Conservation (phyloP, 805 yeast species). For the Candida orba region DNA sequence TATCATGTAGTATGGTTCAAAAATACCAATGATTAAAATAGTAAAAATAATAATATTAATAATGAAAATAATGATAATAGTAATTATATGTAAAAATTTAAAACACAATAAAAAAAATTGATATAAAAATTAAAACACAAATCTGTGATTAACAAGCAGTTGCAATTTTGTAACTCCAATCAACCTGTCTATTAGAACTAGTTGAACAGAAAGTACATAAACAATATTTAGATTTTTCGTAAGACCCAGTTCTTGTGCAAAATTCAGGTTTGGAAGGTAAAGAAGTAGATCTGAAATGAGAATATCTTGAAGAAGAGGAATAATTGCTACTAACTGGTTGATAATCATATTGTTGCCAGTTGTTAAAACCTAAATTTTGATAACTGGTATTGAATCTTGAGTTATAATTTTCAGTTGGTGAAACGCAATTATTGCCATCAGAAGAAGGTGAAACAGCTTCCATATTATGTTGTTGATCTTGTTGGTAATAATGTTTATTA, state of each 20-base stretch:
- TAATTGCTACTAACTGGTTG: constrained; percentile 4
- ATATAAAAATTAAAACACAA: neutral
- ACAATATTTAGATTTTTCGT: constrained; percentile 15
- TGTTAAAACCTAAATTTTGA: constrained; percentile 1
- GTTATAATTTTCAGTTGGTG: constrained; percentile 14
- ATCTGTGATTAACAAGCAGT: constrained; percentile 9
- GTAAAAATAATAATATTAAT: too few species aligned
- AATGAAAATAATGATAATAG: too few species aligned
- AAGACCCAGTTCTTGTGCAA: constrained; percentile 22
- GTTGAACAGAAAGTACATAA: constrained; percentile 20
- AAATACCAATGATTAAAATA: neutral
- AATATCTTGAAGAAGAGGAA: constrained; percentile 5
- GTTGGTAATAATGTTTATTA: constrained; percentile 5
- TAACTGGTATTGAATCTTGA: constrained; percentile 9
- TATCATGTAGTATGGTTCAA: neutral
- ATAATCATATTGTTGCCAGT: constrained; percentile 2
- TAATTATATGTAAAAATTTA: too few species aligned
- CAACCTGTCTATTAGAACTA: constrained; percentile 12
- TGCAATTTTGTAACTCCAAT: constrained; percentile 18
- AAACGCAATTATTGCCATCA: constrained; percentile 1
- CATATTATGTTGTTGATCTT: neutral
- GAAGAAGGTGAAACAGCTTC: constrained; percentile 21
- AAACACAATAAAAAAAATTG: neutral
- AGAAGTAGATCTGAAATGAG: constrained; percentile 15
- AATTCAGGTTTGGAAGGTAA: constrained; percentile 16